These are phyloP conservation scores for Phytophthora cryptogea DNA, from an alignment of 352 stramenopile genomes.

Conservation along the genomic window DNA sequence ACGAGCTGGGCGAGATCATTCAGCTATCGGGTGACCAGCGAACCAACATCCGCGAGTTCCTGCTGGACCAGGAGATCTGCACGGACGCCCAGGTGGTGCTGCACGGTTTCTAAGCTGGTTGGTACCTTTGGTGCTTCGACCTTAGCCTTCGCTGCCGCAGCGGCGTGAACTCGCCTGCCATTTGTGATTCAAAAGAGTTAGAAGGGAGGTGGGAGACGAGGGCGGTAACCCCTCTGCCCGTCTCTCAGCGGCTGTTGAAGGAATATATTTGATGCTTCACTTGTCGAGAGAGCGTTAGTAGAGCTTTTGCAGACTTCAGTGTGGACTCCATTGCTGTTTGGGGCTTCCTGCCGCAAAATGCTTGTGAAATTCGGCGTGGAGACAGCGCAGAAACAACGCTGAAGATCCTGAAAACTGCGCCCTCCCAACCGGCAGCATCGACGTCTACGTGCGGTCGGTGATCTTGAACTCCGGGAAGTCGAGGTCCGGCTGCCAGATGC, in stretches of 20 bases:
- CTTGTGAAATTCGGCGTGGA: neutral
- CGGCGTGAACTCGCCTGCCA: conserved; percentile 6
- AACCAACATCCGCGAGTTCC: conserved; percentile 99
- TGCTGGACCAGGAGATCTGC: conserved; percentile 99
- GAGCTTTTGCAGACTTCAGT: conserved; percentile 18
- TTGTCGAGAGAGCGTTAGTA: conserved; percentile 17
- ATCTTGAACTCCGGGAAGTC: conserved; percentile 88
- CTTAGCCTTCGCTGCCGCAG: conserved; percentile 19
- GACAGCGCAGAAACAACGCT: neutral
- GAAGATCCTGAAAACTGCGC: conserved; percentile 3
- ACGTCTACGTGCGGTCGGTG: conserved; percentile 55
- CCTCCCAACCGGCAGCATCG: conserved; percentile 9
- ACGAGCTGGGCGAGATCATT: conserved; percentile 98
- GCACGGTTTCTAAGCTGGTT: conserved; percentile 95
- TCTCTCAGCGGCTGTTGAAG: conserved; percentile 31
- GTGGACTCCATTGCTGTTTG: neutral
- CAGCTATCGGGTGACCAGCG: conserved; percentile 99
- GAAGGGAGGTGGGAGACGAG: conserved; percentile 9
- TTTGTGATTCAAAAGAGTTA: conserved; percentile 28
- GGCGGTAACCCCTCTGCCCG: conserved; percentile 4
- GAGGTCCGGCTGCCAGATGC: conserved; percentile 88
- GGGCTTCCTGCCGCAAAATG: neutral
- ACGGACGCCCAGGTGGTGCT: conserved; percentile 95
- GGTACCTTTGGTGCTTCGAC: neutral
- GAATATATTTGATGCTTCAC: conserved; percentile 55